Percentiles rank a stretch among this genome's conserved stretches.
Conservation (phyloP, 2,329 filamentous ascomycete species). For the Paramyrothecium roridum region DNA sequence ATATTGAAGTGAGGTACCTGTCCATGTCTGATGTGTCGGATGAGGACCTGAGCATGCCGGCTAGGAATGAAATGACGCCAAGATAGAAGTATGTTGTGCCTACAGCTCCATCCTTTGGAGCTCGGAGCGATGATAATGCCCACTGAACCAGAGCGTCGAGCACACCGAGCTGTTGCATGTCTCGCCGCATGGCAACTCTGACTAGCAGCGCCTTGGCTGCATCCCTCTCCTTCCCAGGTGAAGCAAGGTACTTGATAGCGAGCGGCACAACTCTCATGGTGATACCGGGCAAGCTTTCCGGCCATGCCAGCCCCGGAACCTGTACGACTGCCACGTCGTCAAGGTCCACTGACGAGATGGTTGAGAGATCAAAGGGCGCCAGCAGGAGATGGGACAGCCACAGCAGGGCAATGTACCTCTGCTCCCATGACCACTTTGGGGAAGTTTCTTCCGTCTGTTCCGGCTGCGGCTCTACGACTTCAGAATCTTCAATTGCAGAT, state of each 20-base stretch:
- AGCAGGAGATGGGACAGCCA: slow-evolving; percentile 84
- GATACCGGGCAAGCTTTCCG: slow-evolving; percentile 63
- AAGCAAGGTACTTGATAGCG: slow-evolving; percentile 67
- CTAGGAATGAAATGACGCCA: slow-evolving; percentile 75
- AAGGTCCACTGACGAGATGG: slow-evolving; percentile 66
- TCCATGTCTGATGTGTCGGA: slow-evolving; percentile 74
- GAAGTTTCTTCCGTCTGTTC: slow-evolving; percentile 11
- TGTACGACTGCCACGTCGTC: slow-evolving; percentile 40
- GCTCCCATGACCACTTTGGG: slow-evolving; percentile 69
- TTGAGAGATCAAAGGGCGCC: slow-evolving; percentile 85
- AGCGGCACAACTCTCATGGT: slow-evolving; percentile 68
- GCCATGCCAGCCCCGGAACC: slow-evolving; percentile 51
- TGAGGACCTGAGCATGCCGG: slow-evolving; percentile 66
- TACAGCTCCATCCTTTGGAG: slow-evolving; percentile 28
- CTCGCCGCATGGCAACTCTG: slow-evolving; percentile 74
- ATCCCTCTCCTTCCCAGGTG: slow-evolving; percentile 82
- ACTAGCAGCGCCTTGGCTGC: slow-evolving; percentile 83
- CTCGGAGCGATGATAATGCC: slow-evolving; percentile 61
- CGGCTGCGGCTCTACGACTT: slow-evolving; percentile 22
- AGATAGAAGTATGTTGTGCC: slow-evolving; percentile 70
- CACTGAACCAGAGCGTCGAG: slow-evolving; percentile 66
- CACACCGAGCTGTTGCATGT: slow-evolving; percentile 80
- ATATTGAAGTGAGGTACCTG: slow-evolving; percentile 62
- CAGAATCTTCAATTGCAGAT: slow-evolving; percentile 64
- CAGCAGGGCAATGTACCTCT: slow-evolving; percentile 80